These are phyloP conservation scores for Cerrena zonata DNA, from an alignment of 1,284 basidiomycete genomes.

Conservation along the genomic window DNA sequence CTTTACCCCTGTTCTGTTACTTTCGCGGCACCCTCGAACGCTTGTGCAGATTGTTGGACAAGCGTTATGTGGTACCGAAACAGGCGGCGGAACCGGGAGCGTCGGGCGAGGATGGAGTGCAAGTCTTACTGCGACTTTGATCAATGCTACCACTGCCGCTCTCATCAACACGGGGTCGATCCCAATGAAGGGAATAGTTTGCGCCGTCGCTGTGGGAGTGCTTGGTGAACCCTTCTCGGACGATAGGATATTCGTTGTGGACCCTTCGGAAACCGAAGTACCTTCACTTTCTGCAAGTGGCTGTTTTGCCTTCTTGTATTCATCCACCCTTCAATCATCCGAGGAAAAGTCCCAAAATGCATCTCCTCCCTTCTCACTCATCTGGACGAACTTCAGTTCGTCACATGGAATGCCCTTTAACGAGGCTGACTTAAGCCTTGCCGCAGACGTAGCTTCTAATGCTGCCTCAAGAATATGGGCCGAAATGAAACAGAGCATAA, in stretches of 20 bases:
- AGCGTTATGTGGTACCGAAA: constrained; percentile 36
- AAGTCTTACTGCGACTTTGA: constrained; percentile 44
- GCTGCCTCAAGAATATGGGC: constrained; percentile 44
- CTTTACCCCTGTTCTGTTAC: constrained; percentile 54
- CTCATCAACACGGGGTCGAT: constrained; percentile 63
- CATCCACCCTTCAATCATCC: constrained; percentile 27
- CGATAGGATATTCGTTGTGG: constrained; percentile 36
- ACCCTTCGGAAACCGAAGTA: constrained; percentile 48
- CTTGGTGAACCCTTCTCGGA: constrained; percentile 11
- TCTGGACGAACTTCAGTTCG: constrained; percentile 55
- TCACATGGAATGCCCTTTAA: constrained; percentile 30
- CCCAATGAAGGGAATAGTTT: constrained; percentile 64
- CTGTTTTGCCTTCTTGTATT: constrained; percentile 66
- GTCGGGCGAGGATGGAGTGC: constrained; percentile 26
- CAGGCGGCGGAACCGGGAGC: constrained; percentile 24
- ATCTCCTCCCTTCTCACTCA: constrained; percentile 28
- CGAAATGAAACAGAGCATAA: constrained; percentile 40
- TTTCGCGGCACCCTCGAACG: constrained; percentile 60
- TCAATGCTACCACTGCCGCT: constrained; percentile 64
- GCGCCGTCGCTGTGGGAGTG: constrained; percentile 55
- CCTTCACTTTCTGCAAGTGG: constrained; percentile 37
- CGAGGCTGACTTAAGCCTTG: constrained; percentile 37
- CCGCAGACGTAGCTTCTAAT: constrained; percentile 39
- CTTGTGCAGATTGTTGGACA: constrained; percentile 69
- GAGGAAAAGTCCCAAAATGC: too few relatives aligned